Base-by-base conservation (phyloP, 2,329 filamentous ascomycete genomes). In the Exophiala spinifera region DNA sequence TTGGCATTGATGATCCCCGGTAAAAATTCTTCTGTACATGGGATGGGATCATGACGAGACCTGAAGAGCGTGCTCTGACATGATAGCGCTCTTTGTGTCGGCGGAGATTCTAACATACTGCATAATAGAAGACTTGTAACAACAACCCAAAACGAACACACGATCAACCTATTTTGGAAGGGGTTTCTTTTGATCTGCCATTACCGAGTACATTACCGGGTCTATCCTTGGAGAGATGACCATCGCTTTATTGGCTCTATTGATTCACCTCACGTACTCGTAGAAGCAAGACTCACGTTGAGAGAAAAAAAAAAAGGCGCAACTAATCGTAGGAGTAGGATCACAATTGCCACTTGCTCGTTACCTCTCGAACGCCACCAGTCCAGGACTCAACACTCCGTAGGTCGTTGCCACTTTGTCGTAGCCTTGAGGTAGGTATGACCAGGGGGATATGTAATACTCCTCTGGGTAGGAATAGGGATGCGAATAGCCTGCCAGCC, bases 51-150 rank as follows among this genome's bases (percentile, higher is more conserved):
- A 50, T 40, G 52, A 50, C 23, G 21, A 46, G 8, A 11, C 36
- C 39, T 55, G 52, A 40, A 19, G 46, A 40, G 52, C 37, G 13
- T 19, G n/a, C 17, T 39, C 17, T 39, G n/a, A 25, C 37, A 42
- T n/a, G 36, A 15, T 21, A 39, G n/a, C 19, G 37, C 13, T n/a
- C 28, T 31, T 11, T 28, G 39, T 39, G 46, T 45, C 46, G 31
- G 36, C 21, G 45, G 46, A 46, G 43, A 48, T 53, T 53, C 56
- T 53, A 44, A 56, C 53, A 53, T 46, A 59, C 42, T 51, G 50
- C 56, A 59, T 56, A 56, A 59, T 59, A 59, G 56, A 53, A 53
- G 56, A 46, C 50, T 52, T 59, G 56, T 59, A 59, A 33, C 53
- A 59, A 56, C 50, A 59, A 39, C n/a, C n/a, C n/a, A n/a, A 20